Evolutionary conservation across 208 protist genomes (phyloP), one percentile per base, ranked within the genome.

Genomic region (Leishmania guyanensis): DNA sequence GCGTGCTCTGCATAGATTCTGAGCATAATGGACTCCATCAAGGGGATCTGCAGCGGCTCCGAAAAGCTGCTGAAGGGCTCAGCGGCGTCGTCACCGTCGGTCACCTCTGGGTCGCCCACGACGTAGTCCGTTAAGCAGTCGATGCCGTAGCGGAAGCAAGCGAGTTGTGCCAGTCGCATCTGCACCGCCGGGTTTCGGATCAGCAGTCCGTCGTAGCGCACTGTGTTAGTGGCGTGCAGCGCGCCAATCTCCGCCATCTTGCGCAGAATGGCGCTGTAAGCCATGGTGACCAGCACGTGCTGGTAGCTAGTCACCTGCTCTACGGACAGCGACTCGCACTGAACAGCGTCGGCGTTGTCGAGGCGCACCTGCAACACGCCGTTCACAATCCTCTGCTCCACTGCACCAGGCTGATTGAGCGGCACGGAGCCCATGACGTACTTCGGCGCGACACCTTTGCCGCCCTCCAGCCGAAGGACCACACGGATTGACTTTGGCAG

Each of bases 111-210:
- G 65, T 87, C 86, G 48, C 88, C 87, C 14, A 86, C 75, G 8
- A 96, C 91, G 83, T 93, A 96, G 53, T 85, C 85, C 8, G 73
- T 82, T 43, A 95, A 78, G 36, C 90, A 86, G 26, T 91, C 86
- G n/a, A 95, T 76, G 46, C 88, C 89, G 77, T 90, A 96, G 53
- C 88, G 88, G 64, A 89, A 88, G 75, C 88, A 92, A 0, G 86
- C 82, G 70, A 96, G 80, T 80, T 93, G 87, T 50, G 92, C 77
- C 43, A 96, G 80, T 1, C 89, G 82, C 88, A 89, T 91, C 84
- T 96, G 93, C 75, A 90, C 83, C 6, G 87, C 85, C 1, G 85
- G 88, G 84, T 94, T 93, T 60, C 93, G 90, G 16, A 96, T 53
- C n/a, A 92, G 79, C 29, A 96, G 75, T 8, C 80, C 89, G 60